phyloP scores from a whole-genome alignment of 352 stramenopile genomes.

The Globisporangium irregulare region DNA sequence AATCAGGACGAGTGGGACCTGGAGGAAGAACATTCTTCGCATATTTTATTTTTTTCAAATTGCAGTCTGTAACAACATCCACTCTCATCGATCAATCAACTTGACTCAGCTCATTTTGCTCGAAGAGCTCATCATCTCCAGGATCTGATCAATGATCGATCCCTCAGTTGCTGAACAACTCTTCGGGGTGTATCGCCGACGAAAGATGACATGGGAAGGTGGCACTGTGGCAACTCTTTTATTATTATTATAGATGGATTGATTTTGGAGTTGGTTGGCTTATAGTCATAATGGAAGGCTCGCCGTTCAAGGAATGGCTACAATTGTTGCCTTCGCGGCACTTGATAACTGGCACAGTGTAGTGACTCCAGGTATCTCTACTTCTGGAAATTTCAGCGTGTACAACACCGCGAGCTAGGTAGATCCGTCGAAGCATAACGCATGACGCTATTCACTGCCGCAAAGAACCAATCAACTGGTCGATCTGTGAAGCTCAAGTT shows the following conservation, averaged over 20 bases:
- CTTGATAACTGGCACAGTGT: background rate
- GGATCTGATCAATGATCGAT: constrained; percentile 1
- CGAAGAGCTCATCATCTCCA: background rate
- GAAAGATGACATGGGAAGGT: background rate
- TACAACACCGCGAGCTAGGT: background rate
- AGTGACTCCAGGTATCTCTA: background rate
- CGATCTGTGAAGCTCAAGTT: background rate
- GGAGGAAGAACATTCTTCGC: too few relatives aligned
- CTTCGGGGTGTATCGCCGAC: background rate
- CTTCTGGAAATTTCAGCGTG: background rate
- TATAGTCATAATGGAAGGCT: background rate
- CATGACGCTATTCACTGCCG: background rate
- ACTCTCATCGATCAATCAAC: background rate
- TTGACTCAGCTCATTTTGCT: background rate
- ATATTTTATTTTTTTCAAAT: too few relatives aligned
- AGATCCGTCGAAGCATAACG: constrained; percentile 2
- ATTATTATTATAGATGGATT: background rate
- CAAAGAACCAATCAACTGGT: background rate
- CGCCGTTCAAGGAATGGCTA: background rate
- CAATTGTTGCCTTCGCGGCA: background rate
- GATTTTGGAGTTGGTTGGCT: background rate
- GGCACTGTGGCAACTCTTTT: background rate
- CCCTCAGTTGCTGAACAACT: background rate
- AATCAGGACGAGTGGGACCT: too few relatives aligned
- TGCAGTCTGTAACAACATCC: too few relatives aligned